Evolutionary conservation across 2,329 filamentous ascomycete genomes (phyloP).

Genomic region (Ophiostoma sp.): DNA sequence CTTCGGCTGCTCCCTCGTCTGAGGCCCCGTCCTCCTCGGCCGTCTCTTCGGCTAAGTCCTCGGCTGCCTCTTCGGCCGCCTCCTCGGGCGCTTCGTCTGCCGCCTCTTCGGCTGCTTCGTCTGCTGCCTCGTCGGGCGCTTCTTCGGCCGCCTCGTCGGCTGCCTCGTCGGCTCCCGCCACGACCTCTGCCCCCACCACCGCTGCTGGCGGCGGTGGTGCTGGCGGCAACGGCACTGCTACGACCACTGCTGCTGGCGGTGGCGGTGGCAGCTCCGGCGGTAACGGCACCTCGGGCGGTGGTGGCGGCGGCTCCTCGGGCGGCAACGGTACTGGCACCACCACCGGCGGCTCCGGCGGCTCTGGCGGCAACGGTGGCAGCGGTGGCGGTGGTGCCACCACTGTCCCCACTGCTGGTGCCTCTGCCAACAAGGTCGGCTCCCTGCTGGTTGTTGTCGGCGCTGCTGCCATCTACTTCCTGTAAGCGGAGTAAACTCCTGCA

Average conservation of each 20-base stretch:
- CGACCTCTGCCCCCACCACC: background rate
- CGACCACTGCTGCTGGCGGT: background rate
- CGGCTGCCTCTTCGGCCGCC: background rate
- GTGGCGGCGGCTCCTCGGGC: background rate
- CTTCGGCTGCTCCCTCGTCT: background rate
- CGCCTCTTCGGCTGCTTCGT: background rate
- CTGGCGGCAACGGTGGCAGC: background rate
- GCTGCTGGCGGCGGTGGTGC: background rate
- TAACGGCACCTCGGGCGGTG: background rate
- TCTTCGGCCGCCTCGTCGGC: background rate
- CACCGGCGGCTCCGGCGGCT: too few relatives aligned
- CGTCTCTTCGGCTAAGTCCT: background rate
- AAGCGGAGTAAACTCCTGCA: constrained; percentile 30
- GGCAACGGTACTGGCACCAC: background rate
- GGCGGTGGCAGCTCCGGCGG: background rate
- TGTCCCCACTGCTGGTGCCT: constrained; percentile 35
- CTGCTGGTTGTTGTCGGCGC: constrained; percentile 43
- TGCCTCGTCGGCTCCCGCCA: background rate
- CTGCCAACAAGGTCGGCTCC: constrained; percentile 37
- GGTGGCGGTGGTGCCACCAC: constrained; percentile 1
- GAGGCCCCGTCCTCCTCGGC: background rate
- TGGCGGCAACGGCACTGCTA: constrained; percentile 7
- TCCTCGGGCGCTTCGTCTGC: background rate
- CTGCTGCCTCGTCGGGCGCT: background rate
- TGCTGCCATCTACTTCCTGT: constrained; percentile 46